Evolutionary conservation across 768 basidiomycete genomes (phyloP), one percentile per base, ranked within the genome.

Genomic region (Infundibulicybe gibba): DNA sequence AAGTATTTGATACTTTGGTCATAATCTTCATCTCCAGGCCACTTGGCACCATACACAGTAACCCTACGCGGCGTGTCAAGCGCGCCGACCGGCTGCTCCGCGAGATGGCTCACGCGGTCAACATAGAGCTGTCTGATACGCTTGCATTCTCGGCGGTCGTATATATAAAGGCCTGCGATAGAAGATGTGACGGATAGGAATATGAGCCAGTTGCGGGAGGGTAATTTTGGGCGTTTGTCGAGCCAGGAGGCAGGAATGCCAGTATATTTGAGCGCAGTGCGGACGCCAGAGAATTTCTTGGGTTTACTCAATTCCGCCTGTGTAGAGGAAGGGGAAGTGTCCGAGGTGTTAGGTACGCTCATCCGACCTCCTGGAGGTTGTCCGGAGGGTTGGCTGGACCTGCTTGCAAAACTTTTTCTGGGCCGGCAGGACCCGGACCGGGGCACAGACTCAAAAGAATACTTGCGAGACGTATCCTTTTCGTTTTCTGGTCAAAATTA

Each of bases 1-100:
- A 98, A 98, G 72, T 92, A 91, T 68, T 76, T 84, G 63, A 90
- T 70, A 47, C 83, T 77, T 49, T 88, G 79, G 61, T 94, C 84
- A 52, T 85, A 83, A 61, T 97, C 94, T 57, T 94, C 91, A 64
- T 99, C 97, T 20, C 89, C 94, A 0, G 94, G 94, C 83, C 94
- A 97, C 65, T 89, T 90, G 20, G 81, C 79, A 31, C 87, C 91
- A 56, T 90, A 91, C 15, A 98, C 93, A 6, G 76, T 85, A 48
- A 97, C 83, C 60, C 84, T 89, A 31, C 94, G 79, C 4, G 88
- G 81, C 43, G 75, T 66, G 15, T 82, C 90, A 54, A 84, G 62
- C 8, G 79, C 76, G 47, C 75, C 77, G 1, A 89, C 64, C 0
- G 81, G 78, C 54, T 81, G 76, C 49, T 90, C 81, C 2, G 87